Base-by-base conservation (phyloP, 139 green algal genomes). In the Zygnema cylindricum region DNA sequence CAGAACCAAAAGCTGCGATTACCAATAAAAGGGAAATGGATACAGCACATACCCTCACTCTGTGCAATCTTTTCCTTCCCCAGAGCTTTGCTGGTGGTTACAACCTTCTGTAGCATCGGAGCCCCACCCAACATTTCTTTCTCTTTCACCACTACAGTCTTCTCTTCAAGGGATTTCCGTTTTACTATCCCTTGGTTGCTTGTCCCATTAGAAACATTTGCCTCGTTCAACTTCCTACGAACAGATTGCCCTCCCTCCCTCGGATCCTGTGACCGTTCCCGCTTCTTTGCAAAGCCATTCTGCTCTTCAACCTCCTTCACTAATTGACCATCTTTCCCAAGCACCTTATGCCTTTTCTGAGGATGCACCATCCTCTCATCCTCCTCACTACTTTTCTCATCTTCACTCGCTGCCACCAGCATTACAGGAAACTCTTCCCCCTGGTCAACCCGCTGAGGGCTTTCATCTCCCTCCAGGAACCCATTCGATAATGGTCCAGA, bases 251-350 rank as follows among this genome's bases (percentile, higher is more conserved):
- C 49, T 63, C 49, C 49, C 49, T 63, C 49, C 16, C 49, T 63
- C 49, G 7, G 7, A 25, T 16, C 49, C 49, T 63, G 7, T 63
- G 7, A 25, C n/a, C 49, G 7, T 16, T 63, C 49, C 16, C 71
- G 7, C 71, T 79, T 79, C 71, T 79, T 79, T 25, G 71, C 3
- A 79, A 16, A 7, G 3, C 71, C 71, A 79, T 43, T 41, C 21
- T 7, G 11, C 21, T 41, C 71, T 79, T 11, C 38, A 41, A 40
- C 16, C 71, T 54, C 38, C 21, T 16, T 41, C 71, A 41, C 71
- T 30, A 73, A 25, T 30, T 30, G 30, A 25, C 30, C 30, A 35
- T 30, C 57, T 30, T 25, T 73, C 57, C 57, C 57, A 79, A 16
- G 16, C 7, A 16, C 7, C 49, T 63, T 63, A 16, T 63, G 49